Evolutionary conservation across 768 basidiomycete species (phyloP).

Genomic region (Auricularia sp.): DNA sequence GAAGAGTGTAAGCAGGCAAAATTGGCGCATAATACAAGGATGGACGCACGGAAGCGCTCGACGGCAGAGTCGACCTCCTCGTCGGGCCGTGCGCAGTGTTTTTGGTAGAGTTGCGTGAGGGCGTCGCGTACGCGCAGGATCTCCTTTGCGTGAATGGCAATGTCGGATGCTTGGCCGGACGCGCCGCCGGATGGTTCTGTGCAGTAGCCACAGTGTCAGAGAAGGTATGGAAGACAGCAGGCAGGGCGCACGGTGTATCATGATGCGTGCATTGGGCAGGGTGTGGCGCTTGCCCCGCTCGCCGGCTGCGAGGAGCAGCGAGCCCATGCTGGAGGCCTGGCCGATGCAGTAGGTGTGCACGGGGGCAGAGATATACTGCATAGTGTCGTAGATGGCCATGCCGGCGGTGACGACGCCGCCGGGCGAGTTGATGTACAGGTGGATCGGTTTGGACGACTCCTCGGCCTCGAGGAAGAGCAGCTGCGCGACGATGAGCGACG

Average conservation of each 20-base stretch:
- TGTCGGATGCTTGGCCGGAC: slow-evolving; percentile 90
- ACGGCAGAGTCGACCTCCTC: slow-evolving; percentile 58
- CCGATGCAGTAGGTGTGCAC: slow-evolving; percentile 97
- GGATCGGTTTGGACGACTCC: slow-evolving; percentile 88
- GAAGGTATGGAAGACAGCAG: not conserved
- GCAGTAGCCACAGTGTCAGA: slow-evolving; percentile 3
- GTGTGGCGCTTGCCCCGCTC: slow-evolving; percentile 87
- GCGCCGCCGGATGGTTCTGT: slow-evolving; percentile 94
- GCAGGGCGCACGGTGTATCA: slow-evolving; percentile 85
- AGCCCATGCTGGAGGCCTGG: slow-evolving; percentile 94
- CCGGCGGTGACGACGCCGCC: slow-evolving; percentile 95
- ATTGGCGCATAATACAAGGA: not conserved
- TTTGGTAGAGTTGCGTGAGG: slow-evolving; percentile 82
- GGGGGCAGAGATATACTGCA: slow-evolving; percentile 82
- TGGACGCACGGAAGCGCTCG: slow-evolving; percentile 63
- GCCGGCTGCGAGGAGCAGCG: slow-evolving; percentile 79
- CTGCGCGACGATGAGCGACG: slow-evolving; percentile 83
- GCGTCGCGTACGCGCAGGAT: slow-evolving; percentile 81
- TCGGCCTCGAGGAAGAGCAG: slow-evolving; percentile 94
- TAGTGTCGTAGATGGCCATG: slow-evolving; percentile 91
- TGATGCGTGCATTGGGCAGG: slow-evolving; percentile 88
- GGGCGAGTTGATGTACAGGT: slow-evolving; percentile 94
- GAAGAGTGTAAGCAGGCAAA: not conserved
- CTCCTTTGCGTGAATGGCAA: slow-evolving; percentile 95
- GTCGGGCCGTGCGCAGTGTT: slow-evolving; percentile 61